Base-by-base conservation (phyloP, 208 protist species). In the Leishmania mexicana region DNA sequence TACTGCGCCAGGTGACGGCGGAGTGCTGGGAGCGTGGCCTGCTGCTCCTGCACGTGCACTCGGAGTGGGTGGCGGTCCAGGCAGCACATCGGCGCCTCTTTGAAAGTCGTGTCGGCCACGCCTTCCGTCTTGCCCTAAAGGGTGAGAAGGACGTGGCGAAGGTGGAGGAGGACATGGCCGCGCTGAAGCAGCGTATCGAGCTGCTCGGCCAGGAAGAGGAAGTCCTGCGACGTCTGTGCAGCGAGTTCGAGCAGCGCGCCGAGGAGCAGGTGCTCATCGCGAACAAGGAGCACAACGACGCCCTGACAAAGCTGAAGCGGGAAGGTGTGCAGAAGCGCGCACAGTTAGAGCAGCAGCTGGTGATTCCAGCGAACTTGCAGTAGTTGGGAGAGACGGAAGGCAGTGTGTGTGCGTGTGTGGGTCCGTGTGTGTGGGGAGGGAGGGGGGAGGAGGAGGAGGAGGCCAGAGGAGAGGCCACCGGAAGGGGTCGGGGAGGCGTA, bases 1-100 rank as follows among this genome's bases (percentile, higher is more conserved):
- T 97, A 62, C 92, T 98, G 70, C 95, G 95, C 19, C 91, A 96
- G 79, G 92, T 96, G 28, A 92, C 92, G 53, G 87, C 85, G 31
- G 92, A 97, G 90, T 92, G 89, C 80, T 96, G 93, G 94, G 93
- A 96, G 85, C 90, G 93, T 0, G 95, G 95, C 15, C 76, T 98
- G 78, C 81, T 98, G 79, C 86, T 98, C 19, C 87, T 97, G 51
- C 88, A 95, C 76, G 89, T 98, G 42, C 89, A 97, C 83, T 67
- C 88, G 3, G 93, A 98, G 83, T 89, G 92, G 51, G 89, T 95
- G 42, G 90, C 88, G 4, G 87, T 92, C 38, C 95, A 97, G 85
- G 88, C 83, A 51, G 89, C 95, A 38, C 93, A 98, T 76, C 89
- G 93, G 1, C 88, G 91, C 58, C 76, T 96, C 21, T 97, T 97